Conservation (phyloP, 1,284 basidiomycete genomes). For the Melanopsichium pennsylvanicum region DNA sequence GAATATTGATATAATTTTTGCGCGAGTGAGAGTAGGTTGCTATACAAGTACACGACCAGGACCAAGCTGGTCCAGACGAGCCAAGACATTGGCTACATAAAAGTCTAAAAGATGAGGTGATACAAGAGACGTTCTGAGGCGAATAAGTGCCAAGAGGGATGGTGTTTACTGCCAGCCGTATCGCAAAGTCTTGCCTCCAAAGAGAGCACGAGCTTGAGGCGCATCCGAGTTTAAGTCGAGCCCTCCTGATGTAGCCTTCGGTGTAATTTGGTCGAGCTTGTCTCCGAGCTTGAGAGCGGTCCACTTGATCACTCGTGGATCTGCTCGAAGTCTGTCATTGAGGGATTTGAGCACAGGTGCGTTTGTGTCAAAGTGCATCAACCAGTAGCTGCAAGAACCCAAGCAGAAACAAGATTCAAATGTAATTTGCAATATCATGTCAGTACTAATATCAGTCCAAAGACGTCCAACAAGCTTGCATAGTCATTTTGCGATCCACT, state of each 20-base stretch:
- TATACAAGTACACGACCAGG: constrained; percentile 21
- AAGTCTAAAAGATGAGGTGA: too few species aligned
- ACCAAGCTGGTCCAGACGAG: neutral
- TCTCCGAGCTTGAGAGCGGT: constrained; percentile 82
- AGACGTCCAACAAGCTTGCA: too few species aligned
- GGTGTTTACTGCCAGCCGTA: constrained; percentile 39
- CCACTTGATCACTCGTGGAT: constrained; percentile 83
- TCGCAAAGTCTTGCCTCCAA: constrained; percentile 48
- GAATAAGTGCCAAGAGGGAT: too few species aligned
- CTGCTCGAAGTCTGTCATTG: constrained; percentile 75
- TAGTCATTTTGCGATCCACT: constrained; percentile 67
- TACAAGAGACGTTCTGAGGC: too few species aligned
- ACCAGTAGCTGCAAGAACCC: constrained; percentile 76
- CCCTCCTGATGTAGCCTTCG: constrained; percentile 52
- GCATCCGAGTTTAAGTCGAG: constrained; percentile 29
- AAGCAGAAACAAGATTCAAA: neutral
- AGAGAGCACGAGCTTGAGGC: constrained; percentile 38
- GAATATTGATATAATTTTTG: too few species aligned
- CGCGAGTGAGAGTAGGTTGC: constrained; percentile 3
- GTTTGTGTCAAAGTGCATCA: constrained; percentile 85
- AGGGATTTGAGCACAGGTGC: constrained; percentile 75
- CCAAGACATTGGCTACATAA: neutral
- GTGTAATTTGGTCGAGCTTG: constrained; percentile 68
- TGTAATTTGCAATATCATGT: neutral
- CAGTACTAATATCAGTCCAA: neutral